phyloP scores from a whole-genome alignment of 495 filamentous ascomycete species.

The Hamigera avellanea region DNA sequence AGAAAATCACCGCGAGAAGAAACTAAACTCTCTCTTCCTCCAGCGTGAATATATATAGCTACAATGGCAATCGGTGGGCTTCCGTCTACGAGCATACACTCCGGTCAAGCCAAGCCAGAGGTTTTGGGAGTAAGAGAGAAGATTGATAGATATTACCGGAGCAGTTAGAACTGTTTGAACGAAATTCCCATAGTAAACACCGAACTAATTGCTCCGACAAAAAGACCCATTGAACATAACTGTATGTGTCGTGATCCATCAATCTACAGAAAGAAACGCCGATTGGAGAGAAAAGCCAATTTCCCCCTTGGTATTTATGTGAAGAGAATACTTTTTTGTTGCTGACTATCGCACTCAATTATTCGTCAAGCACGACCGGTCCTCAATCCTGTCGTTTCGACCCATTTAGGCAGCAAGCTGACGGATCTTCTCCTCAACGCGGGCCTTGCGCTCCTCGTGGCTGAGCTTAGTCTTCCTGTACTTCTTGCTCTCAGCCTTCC shows the following conservation, averaged over 20 bases:
- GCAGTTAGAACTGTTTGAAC: not conserved
- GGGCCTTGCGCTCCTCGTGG: conserved; percentile 64
- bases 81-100: too few species aligned
- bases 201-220: conserved; percentile 5
- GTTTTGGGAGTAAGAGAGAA: too few species aligned
- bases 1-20: too few species aligned
- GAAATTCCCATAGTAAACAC: conserved; percentile 1
- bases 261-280: conserved; percentile 1
- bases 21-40: too few species aligned
- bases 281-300: not conserved
- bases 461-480: conserved; percentile 64
- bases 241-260: conserved; percentile 1
- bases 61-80: too few species aligned
- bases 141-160: not conserved
- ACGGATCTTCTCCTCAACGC: conserved; percentile 81
- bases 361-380: conserved; percentile 13
- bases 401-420: conserved; percentile 35
- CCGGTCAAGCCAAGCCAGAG: too few species aligned
- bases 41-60: too few species aligned
- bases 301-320: not conserved
- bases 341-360: conserved; percentile 16
- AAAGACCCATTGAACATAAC: conserved; percentile 1
- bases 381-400: conserved; percentile 3
- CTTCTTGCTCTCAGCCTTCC: conserved; percentile 93
- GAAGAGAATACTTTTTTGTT: conserved; percentile 9